Base-by-base conservation (phyloP, 495 filamentous ascomycete genomes). In the Penicillium maclennaniae region DNA sequence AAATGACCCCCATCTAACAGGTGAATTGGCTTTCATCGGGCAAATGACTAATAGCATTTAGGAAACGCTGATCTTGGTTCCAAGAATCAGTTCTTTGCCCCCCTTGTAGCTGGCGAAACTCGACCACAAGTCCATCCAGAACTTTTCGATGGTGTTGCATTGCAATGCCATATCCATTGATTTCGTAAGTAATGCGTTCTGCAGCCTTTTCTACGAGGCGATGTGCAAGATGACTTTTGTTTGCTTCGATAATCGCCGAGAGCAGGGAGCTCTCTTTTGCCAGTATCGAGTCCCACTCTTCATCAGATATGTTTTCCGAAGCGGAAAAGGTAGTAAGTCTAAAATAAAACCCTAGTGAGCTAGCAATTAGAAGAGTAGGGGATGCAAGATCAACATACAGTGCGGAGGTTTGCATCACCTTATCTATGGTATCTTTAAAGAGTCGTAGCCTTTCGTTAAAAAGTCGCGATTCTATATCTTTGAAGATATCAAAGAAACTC, bases 211-310 rank as follows among this genome's bases (percentile, higher is more conserved):
- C 25, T 31, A 15, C 43, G 8, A 1, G 23, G 5, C 36, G 39
- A 50, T 50, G 38, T 23, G 25, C 14, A 4, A 34, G 7, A 21
- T 50, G 25, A 25, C 44, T 34, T 43, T 50, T 17, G 16, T 52
- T 52, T 20, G 49, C 31, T 39, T 52, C 25, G 15, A 52, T 52
- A 10, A 27, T 26, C 14, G 49, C 41, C 25, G 25, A 52, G 16
- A 38, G 21, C 21, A 45, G 38, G 14, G 28, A 28, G 23, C 19
- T 52, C 19, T 52, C 42, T 52, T 50, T 50, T 5, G 26, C 49
- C 19, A 52, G 12, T 20, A 52, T 27, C 31, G 41, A 27, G 31
- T 26, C 20, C 49, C 19, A 45, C 27, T 52, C 28, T 5, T 14
- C 40, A 26, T 52, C 49, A 20, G 28, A 45, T 15, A 45, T 39